Percentiles rank a stretch among this genome's conserved stretches.
phyloP scores from a whole-genome alignment of 768 basidiomycete genomes.

The Hericium coralloides region DNA sequence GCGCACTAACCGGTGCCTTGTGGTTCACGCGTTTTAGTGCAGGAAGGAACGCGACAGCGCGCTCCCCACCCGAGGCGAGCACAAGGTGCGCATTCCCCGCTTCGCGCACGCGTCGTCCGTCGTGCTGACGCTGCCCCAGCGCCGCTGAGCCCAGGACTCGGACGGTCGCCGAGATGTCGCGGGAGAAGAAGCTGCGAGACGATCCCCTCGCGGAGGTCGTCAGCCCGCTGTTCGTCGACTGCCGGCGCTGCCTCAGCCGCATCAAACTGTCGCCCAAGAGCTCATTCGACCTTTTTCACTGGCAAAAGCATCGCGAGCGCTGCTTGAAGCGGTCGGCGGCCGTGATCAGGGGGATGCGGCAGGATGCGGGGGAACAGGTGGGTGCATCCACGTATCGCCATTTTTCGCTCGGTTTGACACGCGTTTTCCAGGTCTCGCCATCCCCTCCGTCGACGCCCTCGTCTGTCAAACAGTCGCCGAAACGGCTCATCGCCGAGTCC shows the following conservation, averaged over 20 bases:
- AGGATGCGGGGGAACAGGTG: conserved; percentile 3
- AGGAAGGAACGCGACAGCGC: neutral
- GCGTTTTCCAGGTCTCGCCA: neutral
- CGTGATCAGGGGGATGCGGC: conserved; percentile 7
- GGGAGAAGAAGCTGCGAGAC: conserved; percentile 9
- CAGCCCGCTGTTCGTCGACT: conserved; percentile 9
- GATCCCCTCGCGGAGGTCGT: conserved; percentile 15
- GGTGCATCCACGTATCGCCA: neutral
- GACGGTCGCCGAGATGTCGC: conserved; percentile 12
- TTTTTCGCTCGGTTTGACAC: neutral
- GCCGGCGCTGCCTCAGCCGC: conserved; percentile 11
- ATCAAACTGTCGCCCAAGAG: conserved; percentile 15
- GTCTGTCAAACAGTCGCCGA: conserved; percentile 1
- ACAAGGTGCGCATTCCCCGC: neutral
- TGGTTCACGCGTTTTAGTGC: neutral
- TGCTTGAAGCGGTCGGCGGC: conserved; percentile 11
- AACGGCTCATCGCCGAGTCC: neutral
- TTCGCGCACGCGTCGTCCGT: neutral
- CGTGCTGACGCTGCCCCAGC: neutral
- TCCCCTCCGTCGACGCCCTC: conserved; percentile 1
- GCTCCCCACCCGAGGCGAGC: neutral
- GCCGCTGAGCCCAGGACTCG: conserved; percentile 12
- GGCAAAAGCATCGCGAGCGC: conserved; percentile 14
- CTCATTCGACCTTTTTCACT: conserved; percentile 13
- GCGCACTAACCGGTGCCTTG: conserved; percentile 1